Percentiles rank a stretch among this genome's conserved stretches.
Evolutionary conservation across 2,329 filamentous ascomycete genomes (phyloP).

Genomic region (Fusarium sacchari): DNA sequence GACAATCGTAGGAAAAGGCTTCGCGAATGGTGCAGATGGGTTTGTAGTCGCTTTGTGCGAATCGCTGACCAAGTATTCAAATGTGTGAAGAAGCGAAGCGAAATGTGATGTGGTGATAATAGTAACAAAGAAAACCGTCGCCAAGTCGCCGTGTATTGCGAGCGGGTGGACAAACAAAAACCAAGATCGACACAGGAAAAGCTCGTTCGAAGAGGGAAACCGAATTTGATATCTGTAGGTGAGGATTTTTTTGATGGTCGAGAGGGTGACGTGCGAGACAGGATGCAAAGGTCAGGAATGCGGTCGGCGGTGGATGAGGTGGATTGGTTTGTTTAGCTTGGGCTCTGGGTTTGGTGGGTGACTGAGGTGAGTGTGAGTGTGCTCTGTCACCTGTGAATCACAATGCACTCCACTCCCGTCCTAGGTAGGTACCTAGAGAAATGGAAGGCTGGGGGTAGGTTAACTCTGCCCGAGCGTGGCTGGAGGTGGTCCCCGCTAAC

Average conservation of each 20-base stretch:
- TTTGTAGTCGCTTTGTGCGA: conserved; percentile 19
- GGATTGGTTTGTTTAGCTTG: conserved; percentile 36
- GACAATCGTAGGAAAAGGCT: conserved; percentile 5
- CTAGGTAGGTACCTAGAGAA: no score
- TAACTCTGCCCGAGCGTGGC: conserved; percentile 44
- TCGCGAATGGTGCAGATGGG: conserved; percentile 15
- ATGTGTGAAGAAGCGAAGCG: conserved; percentile 31
- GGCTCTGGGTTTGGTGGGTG: conserved; percentile 18
- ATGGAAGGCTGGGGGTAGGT: conserved; percentile 46
- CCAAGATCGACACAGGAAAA: conserved; percentile 11
- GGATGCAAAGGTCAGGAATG: conserved; percentile 44
- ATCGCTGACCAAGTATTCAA: conserved; percentile 15
- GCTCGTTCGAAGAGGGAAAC: conserved; percentile 9
- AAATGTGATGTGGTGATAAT: conserved; percentile 23
- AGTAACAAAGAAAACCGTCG: conserved; percentile 24
- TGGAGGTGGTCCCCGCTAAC: conserved; percentile 43
- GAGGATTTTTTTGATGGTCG: conserved; percentile 28
- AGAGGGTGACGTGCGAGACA: conserved; percentile 43
- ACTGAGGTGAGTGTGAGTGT: not conserved
- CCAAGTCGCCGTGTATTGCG: conserved; percentile 13
- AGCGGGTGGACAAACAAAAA: conserved; percentile 15
- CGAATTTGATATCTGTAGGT: conserved; percentile 27
- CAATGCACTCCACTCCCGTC: conserved; percentile 8
- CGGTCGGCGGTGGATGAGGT: conserved; percentile 36
- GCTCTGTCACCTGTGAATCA: conserved; percentile 12